Evolutionary conservation across 2,329 filamentous ascomycete genomes (phyloP).

Genomic region (Penicillium fuscoglaucum): DNA sequence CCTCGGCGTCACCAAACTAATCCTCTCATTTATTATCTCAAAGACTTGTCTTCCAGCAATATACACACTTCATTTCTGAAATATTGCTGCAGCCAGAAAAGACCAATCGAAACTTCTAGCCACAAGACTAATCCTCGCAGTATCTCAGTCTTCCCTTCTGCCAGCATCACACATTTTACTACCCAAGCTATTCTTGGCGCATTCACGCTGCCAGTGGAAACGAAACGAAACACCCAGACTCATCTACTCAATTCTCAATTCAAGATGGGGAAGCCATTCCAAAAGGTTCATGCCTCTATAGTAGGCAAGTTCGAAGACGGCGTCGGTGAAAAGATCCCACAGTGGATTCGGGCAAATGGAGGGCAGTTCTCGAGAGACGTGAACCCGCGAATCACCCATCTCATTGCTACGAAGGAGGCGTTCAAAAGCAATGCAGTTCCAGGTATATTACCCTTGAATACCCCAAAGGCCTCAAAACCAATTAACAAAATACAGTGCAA

Average conservation of each 20-base stretch:
- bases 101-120: background rate
- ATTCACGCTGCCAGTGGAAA: background rate
- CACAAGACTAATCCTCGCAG: too few species aligned
- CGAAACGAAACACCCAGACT: background rate
- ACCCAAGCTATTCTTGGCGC: too few species aligned
- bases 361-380: constrained; percentile 59
- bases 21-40: background rate
- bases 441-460: constrained; percentile 29
- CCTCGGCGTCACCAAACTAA: background rate
- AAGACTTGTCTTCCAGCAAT: background rate
- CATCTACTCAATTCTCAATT: background rate
- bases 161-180: background rate
- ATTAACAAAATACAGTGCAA: constrained; percentile 37
- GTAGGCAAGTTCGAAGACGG: constrained; percentile 58
- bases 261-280: constrained; percentile 50
- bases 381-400: constrained; percentile 64
- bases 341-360: constrained; percentile 65
- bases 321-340: constrained; percentile 57
- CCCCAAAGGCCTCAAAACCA: constrained; percentile 12
- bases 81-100: background rate
- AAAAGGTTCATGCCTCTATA: constrained; percentile 55
- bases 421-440: constrained; percentile 54
- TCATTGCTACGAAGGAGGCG: constrained; percentile 65
- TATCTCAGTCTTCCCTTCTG: background rate
- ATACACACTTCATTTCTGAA: background rate